Evolutionary conservation across 768 basidiomycete genomes (phyloP).

Genomic region (Tulasnella sp.): DNA sequence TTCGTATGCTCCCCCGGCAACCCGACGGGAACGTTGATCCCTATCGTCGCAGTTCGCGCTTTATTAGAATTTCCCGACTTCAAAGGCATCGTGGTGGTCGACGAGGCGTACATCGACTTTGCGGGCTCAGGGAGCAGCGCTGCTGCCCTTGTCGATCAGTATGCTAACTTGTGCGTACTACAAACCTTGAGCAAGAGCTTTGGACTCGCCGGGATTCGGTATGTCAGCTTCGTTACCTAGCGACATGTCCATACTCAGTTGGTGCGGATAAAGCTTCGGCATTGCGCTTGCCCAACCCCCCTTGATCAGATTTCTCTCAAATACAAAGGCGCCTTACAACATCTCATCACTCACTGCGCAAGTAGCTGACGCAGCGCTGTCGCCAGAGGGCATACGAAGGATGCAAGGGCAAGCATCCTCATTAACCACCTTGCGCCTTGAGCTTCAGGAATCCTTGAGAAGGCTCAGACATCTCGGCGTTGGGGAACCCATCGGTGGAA

Average conservation of each 20-base stretch:
- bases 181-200: slow-evolving; percentile 96
- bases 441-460: slow-evolving; percentile 40
- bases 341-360: slow-evolving; percentile 81
- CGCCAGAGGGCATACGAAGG: slow-evolving; percentile 42
- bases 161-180: slow-evolving; percentile 83
- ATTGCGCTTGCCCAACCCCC: slow-evolving; percentile 82
- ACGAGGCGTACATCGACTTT: slow-evolving; percentile 98
- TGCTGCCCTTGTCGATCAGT: slow-evolving; percentile 58
- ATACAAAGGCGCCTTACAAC: slow-evolving; percentile 97
- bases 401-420: slow-evolving; percentile 57
- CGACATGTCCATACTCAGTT: background rate
- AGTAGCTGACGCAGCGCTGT: slow-evolving; percentile 68
- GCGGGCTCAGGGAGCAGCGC: slow-evolving; percentile 50
- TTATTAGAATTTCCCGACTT: slow-evolving; percentile 69
- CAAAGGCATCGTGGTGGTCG: slow-evolving; percentile 85
- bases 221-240: slow-evolving; percentile 23
- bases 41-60: slow-evolving; percentile 51
- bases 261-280: slow-evolving; percentile 49
- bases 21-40: slow-evolving; percentile 80
- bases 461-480: slow-evolving; percentile 36
- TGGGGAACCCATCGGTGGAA: slow-evolving; percentile 60
- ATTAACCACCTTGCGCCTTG: slow-evolving; percentile 45
- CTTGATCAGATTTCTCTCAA: slow-evolving; percentile 78
- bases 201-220: slow-evolving; percentile 92
- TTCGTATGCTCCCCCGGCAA: slow-evolving; percentile 97